Base-by-base conservation (phyloP, 2,329 filamentous ascomycete species). In the Hymenoscyphus occultus region DNA sequence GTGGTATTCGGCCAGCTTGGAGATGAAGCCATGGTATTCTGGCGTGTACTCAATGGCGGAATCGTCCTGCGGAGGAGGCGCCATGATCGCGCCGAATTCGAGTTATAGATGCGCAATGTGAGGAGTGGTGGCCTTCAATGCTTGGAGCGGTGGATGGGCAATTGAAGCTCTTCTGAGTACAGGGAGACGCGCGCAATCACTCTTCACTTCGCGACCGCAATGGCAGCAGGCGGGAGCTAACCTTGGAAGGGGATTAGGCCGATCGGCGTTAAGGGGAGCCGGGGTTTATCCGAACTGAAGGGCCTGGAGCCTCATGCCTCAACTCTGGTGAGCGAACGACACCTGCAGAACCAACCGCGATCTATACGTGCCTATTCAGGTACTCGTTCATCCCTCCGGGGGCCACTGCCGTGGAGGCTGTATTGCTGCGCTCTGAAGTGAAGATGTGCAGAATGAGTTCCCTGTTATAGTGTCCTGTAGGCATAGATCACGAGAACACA, bases 11-110 rank as follows among this genome's bases (percentile, higher is more conserved):
- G 82, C 84, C 64, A 96, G 80, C 73, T 89, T 87, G 71, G 84
- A 81, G 74, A 96, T 90, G 76, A 96, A 96, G 56, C 90, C 87
- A 64, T 89, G 85, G 78, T 92, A 92, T 78, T 95, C 91, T 60
- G 84, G 79, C 2, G 85, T 88, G 65, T 83, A 82, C 19, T 66
- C 62, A 32, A 71, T 69, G 12, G 70, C 65, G 16, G 64, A 59
- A 42, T 64, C 61, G 45, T 56, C 61, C 56, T 40, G 64, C 56
- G 72, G 59, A 63, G 60, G 39, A 54, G 72, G 71, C 51, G 71
- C 71, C 73, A 75, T 75, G 6, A 42, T 69, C 58, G 59, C 61
- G 19, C 60, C 40, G 31, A 22, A 19, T 39, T 39, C 22, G n/a
- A 6, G 7, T 5, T 28, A 10, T 5, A 7, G 19, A 51, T 51